Base-by-base conservation (phyloP, 1,284 basidiomycete genomes). In the Marasmius sp. region DNA sequence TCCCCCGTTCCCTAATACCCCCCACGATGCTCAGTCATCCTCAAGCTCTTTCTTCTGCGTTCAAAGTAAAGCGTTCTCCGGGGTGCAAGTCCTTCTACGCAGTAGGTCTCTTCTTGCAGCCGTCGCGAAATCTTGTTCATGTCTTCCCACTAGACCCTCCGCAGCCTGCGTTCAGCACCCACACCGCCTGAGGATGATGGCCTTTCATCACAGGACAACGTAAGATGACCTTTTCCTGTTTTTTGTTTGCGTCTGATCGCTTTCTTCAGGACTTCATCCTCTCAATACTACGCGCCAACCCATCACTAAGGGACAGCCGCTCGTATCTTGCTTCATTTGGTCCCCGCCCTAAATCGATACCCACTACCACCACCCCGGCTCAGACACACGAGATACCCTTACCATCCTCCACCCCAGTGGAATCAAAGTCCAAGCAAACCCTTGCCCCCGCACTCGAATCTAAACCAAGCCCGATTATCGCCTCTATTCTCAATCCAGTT, bases 261-360 rank as follows among this genome's bases (percentile, higher is more conserved):
- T 16, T 59, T 61, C 65, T 63, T 38, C 73, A 99, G 95, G 96
- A 98, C 72, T 96, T 99, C 71, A 97, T 99, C 73, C 80, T 99
- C 58, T 97, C 95, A 54, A 93, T 99, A 69, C 83, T 99, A 59
- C 89, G 93, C 66, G 92, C 97, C 41, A 95, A 94, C 64, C 96
- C 97, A 9, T 98, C 97, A 1, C 77, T 91, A 60, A 84, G 97
- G 68, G 97, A 99, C 75, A 92, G 94, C 45, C 90, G 89, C 62
- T 88, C 89, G 0, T 99, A 98, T 75, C 85, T 98, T 14, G 91
- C 89, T 48, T 93, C 89, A 37, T 98, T 99, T 70, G 88, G 88
- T 22, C 80, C 81, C 55, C 82, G 79, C 52, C 85, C 81, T 49
- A 77, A 66, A 68, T 57, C 70, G 1, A n/a, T 71, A 60, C 68